Base-by-base conservation (phyloP, 139 green algal species). In the Chlorella vulgaris region DNA sequence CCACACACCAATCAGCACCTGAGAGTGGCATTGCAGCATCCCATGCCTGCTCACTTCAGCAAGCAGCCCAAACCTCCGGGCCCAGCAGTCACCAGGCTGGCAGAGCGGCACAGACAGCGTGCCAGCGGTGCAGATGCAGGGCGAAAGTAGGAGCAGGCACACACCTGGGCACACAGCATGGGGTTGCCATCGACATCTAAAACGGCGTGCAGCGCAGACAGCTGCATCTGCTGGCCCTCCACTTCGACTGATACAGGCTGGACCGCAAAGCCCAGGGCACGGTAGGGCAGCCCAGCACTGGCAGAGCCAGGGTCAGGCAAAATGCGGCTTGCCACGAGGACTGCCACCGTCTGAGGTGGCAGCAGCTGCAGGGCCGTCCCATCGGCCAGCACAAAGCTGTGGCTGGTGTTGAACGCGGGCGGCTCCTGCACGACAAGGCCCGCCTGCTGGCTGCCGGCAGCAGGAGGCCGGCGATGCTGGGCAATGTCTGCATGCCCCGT, bases 191-290 rank as follows among this genome's bases (percentile, higher is more conserved):
- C 7, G 21, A 84, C 65, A 21, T 80, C 47, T 40, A 77, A 82
- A n/a, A 86, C 81, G 29, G 74, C 61, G 50, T 86, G 62, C 7
- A 81, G 21, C 7, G 80, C 80, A 6, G 50, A 63, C 60, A 69
- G 50, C 35, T 42, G n/a, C 68, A 81, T 35, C 33, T 33, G 35
- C 65, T 38, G 47, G 43, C 71, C 80, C 40, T 76, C 43, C 40
- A 78, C 47, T 7, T 50, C 33, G 24, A 81, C 67, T 24, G 47
- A 50, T 19, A 67, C 43, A 36, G 67, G 66, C 29, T 84, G 67
- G 18, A 63, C 80, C 3, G 76, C 80, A n/a, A 42, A 74, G 53
- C 80, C 80, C 38, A 84, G 33, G 29, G 61, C 40, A 7, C 29
- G 68, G 29, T 71, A 84, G 19, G 31, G 29, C 0, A 26, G 6